These are phyloP conservation scores for Extremus antarcticus DNA, from an alignment of 495 filamentous ascomycete species.

Conservation along the genomic window DNA sequence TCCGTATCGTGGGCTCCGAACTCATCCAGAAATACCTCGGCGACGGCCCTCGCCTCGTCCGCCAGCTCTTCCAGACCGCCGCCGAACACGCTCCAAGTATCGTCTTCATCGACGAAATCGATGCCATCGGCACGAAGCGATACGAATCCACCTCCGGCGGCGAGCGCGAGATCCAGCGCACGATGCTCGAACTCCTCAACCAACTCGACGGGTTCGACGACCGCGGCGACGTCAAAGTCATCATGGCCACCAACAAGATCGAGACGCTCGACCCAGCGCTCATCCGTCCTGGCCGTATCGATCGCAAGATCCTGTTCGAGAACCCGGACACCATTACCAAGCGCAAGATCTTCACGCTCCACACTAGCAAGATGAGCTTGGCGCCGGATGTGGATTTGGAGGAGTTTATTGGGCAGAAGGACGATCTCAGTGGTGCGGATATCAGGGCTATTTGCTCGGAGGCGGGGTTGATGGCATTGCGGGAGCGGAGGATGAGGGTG, in stretches of 20 bases:
- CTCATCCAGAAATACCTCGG: conserved; percentile 98
- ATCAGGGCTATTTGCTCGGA: conserved; percentile 99
- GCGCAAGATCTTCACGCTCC: conserved; percentile 99
- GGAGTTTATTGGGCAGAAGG: conserved; percentile 97
- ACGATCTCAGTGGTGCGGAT: conserved; percentile 93
- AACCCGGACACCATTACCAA: conserved; percentile 99
- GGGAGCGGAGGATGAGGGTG: conserved; percentile 94
- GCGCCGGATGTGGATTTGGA: conserved; percentile 92
- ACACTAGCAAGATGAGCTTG: conserved; percentile 98
- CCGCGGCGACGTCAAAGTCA: conserved; percentile 96
- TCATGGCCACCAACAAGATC: conserved; percentile 99
- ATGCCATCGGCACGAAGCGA: conserved; percentile 97
- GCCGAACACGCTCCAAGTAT: conserved; percentile 95
- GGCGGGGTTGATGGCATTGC: conserved; percentile 86
- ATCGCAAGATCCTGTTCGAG: conserved; percentile 98
- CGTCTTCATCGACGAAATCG: conserved; percentile 99
- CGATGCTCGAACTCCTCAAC: conserved; percentile 97
- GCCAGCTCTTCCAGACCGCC: conserved; percentile 95
- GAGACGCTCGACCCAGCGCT: conserved; percentile 93
- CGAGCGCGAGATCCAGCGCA: conserved; percentile 94
- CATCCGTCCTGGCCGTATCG: conserved; percentile 95
- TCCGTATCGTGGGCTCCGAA: conserved; percentile 95
- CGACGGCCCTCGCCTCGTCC: conserved; percentile 86
- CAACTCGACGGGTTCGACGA: conserved; percentile 99
- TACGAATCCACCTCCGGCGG: conserved; percentile 96